Percentiles rank a stretch among this genome's conserved stretches.
Evolutionary conservation across 2,329 filamentous ascomycete species (phyloP).

Genomic region (Diplocarpon rosae): DNA sequence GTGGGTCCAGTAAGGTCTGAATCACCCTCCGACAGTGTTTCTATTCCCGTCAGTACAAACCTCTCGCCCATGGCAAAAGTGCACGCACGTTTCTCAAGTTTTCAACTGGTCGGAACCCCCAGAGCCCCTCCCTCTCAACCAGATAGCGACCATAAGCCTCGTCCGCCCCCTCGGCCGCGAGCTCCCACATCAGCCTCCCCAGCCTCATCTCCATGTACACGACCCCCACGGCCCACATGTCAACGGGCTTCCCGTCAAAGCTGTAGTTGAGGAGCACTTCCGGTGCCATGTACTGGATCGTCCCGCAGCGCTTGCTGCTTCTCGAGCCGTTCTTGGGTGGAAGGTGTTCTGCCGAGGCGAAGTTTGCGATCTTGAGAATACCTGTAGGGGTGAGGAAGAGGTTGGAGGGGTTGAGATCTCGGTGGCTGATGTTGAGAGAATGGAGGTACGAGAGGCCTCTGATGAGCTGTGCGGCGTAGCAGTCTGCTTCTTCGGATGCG

Average conservation of each 20-base stretch:
- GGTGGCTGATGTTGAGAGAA: constrained; percentile 6
- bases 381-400: neutral
- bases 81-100: constrained; percentile 6
- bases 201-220: constrained; percentile 6
- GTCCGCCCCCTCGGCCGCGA: constrained; percentile 6
- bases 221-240: constrained; percentile 6
- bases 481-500: constrained; percentile 2
- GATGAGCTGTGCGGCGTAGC: constrained; percentile 5
- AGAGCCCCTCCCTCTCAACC: neutral
- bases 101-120: constrained; percentile 7
- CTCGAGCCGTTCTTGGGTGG: neutral
- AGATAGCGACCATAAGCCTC: constrained; percentile 6
- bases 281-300: constrained; percentile 2
- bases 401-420: constrained; percentile 2
- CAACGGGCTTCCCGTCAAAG: constrained; percentile 1
- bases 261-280: constrained; percentile 1
- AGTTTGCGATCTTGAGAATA: constrained; percentile 3
- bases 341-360: neutral
- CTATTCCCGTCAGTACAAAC: no score
- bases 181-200: constrained; percentile 2
- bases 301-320: neutral
- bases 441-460: constrained; percentile 4
- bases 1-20: no score
- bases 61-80: no score
- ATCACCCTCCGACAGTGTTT: no score